These are phyloP conservation scores for Cryomyces antarcticus DNA, from an alignment of 495 filamentous ascomycete species.

Conservation along the genomic window DNA sequence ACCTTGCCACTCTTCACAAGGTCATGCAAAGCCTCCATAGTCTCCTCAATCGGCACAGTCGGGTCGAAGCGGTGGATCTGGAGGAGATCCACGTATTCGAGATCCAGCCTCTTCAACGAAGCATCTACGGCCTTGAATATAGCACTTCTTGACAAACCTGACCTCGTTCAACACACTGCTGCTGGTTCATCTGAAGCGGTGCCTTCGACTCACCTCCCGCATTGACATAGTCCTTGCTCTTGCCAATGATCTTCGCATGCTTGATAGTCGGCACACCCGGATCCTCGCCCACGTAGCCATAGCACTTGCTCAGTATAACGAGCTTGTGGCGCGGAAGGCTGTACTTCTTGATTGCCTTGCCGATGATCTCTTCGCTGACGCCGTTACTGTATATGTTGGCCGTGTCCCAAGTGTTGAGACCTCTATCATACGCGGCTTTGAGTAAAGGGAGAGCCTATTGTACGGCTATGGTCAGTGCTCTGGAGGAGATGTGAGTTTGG, in stretches of 20 bases:
- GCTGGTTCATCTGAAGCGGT: background rate
- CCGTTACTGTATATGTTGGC: constrained; percentile 28
- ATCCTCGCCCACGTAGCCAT: constrained; percentile 17
- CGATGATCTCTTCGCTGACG: constrained; percentile 24
- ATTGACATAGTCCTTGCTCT: constrained; percentile 26
- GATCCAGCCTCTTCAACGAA: constrained; percentile 41
- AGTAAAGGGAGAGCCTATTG: constrained; percentile 15
- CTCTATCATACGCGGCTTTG: constrained; percentile 28
- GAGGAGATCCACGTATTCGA: constrained; percentile 49
- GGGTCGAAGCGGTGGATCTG: constrained; percentile 55
- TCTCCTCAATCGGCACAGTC: constrained; percentile 39
- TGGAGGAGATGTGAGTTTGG: background rate
- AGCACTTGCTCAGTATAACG: constrained; percentile 27
- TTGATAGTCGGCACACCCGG: constrained; percentile 11
- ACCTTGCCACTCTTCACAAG: constrained; percentile 19
- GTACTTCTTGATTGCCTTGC: constrained; percentile 27
- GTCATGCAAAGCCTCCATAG: constrained; percentile 34
- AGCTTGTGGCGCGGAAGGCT: constrained; percentile 25
- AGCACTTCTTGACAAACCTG: constrained; percentile 10
- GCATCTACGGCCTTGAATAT: constrained; percentile 55
- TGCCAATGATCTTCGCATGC: constrained; percentile 15
- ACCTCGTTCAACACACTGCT: background rate
- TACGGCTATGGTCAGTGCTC: background rate
- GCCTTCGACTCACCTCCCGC: constrained; percentile 8
- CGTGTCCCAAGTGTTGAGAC: constrained; percentile 24